phyloP scores from a whole-genome alignment of 2,329 filamentous ascomycete genomes.

The Blumeriella jaapii region DNA sequence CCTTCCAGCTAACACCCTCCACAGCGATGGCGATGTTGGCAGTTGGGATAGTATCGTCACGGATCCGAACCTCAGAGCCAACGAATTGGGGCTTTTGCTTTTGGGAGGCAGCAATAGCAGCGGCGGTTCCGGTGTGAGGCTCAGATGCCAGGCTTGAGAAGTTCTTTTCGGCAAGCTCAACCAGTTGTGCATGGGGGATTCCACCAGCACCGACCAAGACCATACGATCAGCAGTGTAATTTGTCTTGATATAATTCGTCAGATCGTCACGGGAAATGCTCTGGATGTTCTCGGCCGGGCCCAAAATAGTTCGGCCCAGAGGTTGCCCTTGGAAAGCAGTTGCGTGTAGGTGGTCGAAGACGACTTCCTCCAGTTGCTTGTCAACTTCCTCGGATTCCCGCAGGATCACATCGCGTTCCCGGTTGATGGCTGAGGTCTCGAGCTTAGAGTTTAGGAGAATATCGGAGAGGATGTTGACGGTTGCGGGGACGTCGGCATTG shows the following conservation, averaged over 20 bases:
- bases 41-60: conserved; percentile 90
- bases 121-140: conserved; percentile 61
- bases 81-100: conserved; percentile 92
- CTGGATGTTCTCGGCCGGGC: conserved; percentile 95
- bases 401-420: conserved; percentile 96
- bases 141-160: conserved; percentile 70
- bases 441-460: conserved; percentile 99
- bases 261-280: conserved; percentile 89
- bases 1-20: conserved; percentile 99
- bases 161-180: conserved; percentile 93
- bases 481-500: conserved; percentile 92
- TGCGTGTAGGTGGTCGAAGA: conserved; percentile 97
- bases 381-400: conserved; percentile 99
- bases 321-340: conserved; percentile 96
- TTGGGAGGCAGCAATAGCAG: conserved; percentile 52
- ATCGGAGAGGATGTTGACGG: conserved; percentile 96
- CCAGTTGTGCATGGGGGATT: conserved; percentile 84
- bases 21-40: conserved; percentile 98
- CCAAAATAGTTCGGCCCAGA: conserved; percentile 92
- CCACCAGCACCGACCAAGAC: conserved; percentile 93
- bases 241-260: conserved; percentile 94
- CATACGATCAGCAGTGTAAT: conserved; percentile 99
- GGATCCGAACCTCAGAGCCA: conserved; percentile 88
- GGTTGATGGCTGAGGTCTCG: conserved; percentile 83
- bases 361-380: conserved; percentile 99